A percentile compares a stretch with the other conserved stretches of the same genome.
phyloP scores from a whole-genome alignment of 2,329 filamentous ascomycete genomes.

The Penicillium aurantiogriseum region DNA sequence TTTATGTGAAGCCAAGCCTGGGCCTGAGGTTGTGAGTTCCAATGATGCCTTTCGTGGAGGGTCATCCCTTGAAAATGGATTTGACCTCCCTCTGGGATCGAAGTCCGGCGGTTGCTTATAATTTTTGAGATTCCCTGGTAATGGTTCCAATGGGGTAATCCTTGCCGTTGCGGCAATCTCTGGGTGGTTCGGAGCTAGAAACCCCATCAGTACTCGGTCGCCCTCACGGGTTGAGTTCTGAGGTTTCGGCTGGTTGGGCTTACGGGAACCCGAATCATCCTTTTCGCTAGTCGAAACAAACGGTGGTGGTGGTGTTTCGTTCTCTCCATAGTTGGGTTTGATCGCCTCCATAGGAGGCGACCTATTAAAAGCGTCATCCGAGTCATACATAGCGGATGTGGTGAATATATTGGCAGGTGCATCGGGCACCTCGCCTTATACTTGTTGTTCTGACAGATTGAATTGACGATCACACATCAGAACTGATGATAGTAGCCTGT shows the following conservation, averaged over 20 bases:
- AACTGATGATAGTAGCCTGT: background rate
- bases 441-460: background rate
- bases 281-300: constrained; percentile 30
- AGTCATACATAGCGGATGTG: constrained; percentile 42
- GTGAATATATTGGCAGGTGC: constrained; percentile 24
- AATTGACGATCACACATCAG: constrained; percentile 5
- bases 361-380: constrained; percentile 38
- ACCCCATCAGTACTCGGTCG: constrained; percentile 60
- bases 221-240: constrained; percentile 56
- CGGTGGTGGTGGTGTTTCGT: constrained; percentile 35
- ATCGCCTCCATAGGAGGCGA: constrained; percentile 39
- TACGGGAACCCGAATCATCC: constrained; percentile 33
- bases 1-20: background rate
- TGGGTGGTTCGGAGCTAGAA: constrained; percentile 63
- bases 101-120: constrained; percentile 3
- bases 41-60: background rate
- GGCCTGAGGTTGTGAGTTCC: background rate
- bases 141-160: constrained; percentile 47
- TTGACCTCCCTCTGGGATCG: background rate
- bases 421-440: constrained; percentile 8
- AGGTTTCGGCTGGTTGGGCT: constrained; percentile 30
- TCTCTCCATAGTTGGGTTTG: constrained; percentile 32
- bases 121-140: constrained; percentile 33
- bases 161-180: constrained; percentile 63
- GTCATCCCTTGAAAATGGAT: background rate